Conservation (phyloP, 768 basidiomycete genomes). For the Suillus lakei region DNA sequence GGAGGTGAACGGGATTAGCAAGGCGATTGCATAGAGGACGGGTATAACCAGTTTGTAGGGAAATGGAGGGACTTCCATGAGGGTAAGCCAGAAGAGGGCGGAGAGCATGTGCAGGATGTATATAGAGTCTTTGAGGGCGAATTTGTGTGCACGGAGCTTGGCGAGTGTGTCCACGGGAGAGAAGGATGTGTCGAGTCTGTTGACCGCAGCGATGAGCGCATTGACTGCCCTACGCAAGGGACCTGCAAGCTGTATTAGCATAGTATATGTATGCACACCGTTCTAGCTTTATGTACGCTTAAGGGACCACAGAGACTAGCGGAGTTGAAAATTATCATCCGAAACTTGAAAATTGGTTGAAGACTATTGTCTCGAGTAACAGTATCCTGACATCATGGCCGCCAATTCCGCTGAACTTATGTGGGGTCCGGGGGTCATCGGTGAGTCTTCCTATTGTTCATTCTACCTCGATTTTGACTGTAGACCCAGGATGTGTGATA, state of each 20-base stretch:
- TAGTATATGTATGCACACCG: too few species aligned
- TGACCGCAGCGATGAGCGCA: constrained; percentile 65
- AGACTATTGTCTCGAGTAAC: too few species aligned
- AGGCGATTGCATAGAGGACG: constrained; percentile 62
- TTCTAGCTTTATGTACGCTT: too few species aligned
- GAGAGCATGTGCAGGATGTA: constrained; percentile 69
- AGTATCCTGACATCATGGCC: constrained; percentile 14
- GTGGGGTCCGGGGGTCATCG: constrained; percentile 24
- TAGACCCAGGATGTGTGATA: constrained; percentile 17
- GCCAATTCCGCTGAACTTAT: not conserved
- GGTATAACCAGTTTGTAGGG: constrained; percentile 82
- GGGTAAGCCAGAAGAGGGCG: constrained; percentile 69
- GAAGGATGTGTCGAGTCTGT: constrained; percentile 75
- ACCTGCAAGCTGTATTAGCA: constrained; percentile 6
- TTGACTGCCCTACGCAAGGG: constrained; percentile 27
- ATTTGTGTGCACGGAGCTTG: constrained; percentile 61
- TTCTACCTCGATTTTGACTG: not conserved
- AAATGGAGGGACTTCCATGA: constrained; percentile 73
- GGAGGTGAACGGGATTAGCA: constrained; percentile 84
- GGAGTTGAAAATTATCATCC: too few species aligned
- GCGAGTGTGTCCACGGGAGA: constrained; percentile 68
- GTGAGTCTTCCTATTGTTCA: constrained; percentile 10
- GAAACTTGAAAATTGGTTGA: too few species aligned
- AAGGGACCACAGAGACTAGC: too few species aligned
- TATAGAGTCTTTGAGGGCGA: constrained; percentile 59